These are phyloP conservation scores for Oryza officinalis DNA, from an alignment of 176 grass and related monocot species.

Conservation along the genomic window DNA sequence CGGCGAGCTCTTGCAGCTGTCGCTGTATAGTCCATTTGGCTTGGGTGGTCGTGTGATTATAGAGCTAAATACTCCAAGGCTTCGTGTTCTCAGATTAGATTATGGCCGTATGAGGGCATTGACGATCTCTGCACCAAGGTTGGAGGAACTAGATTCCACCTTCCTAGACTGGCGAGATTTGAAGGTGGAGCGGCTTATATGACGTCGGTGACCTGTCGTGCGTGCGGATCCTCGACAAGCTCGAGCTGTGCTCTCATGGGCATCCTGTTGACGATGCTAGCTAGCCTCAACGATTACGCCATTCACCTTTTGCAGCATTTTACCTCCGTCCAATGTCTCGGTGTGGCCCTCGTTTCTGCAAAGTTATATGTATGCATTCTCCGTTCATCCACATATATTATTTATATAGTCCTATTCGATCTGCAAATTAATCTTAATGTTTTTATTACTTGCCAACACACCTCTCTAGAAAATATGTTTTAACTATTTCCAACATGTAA, in stretches of 20 bases:
- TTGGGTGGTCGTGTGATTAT: not conserved
- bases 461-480: too few species aligned
- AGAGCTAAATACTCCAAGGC: not conserved
- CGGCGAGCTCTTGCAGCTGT: too few species aligned
- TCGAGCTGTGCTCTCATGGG: not conserved
- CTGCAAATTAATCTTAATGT: too few species aligned
- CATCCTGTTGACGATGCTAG: not conserved
- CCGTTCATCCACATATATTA: too few species aligned
- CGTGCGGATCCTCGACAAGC: not conserved
- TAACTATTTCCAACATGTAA: too few species aligned
- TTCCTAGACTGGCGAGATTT: too few species aligned
- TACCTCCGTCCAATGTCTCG: not conserved
- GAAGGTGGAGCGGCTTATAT: too few species aligned
- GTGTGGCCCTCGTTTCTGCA: not conserved
- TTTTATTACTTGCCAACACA: too few species aligned
- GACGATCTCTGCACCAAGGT: not conserved
- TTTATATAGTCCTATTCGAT: too few species aligned
- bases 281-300: not conserved
- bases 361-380: not conserved
- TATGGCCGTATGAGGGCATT: rapidly evolving
- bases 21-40: too few species aligned
- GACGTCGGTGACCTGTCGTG: not conserved
- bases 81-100: not conserved
- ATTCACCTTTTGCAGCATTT: not conserved
- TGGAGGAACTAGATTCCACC: not conserved